These are phyloP conservation scores for Boletales sp. DNA, from an alignment of 768 basidiomycete genomes.

Conservation along the genomic window DNA sequence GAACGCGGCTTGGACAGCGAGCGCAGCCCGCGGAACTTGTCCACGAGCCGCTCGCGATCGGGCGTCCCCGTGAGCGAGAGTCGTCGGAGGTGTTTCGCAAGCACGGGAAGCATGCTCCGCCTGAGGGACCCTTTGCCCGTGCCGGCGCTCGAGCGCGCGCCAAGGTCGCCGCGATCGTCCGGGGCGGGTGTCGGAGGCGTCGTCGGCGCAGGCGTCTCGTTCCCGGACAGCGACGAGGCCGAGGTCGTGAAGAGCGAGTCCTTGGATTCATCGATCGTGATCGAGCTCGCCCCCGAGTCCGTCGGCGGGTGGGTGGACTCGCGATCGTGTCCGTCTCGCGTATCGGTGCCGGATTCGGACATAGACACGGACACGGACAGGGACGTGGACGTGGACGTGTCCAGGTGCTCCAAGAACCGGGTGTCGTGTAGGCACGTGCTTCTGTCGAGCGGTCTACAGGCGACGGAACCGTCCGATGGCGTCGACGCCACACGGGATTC, in stretches of 20 bases:
- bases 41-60: conserved; percentile 21
- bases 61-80: conserved; percentile 19
- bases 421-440: conserved; percentile 3
- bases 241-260: conserved; percentile 29
- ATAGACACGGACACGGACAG: conserved; percentile 3
- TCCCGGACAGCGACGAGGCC: conserved; percentile 18
- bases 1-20: conserved; percentile 13
- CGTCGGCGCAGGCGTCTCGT: conserved; percentile 18
- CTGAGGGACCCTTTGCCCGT: conserved; percentile 8
- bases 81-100: conserved; percentile 22
- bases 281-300: background rate
- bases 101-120: conserved; percentile 29
- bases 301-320: background rate
- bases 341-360: conserved; percentile 6
- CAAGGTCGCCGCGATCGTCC: background rate
- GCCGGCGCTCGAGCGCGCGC: background rate
- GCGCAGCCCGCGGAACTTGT: conserved; percentile 22
- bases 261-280: conserved; percentile 23
- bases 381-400: conserved; percentile 10
- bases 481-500: conserved; percentile 7
- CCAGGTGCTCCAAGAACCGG: conserved; percentile 24
- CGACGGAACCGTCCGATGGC: conserved; percentile 3
- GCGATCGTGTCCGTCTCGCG: background rate
- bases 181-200: conserved; percentile 26
- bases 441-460: background rate